Evolutionary conservation across 78 protist species (phyloP).

Genomic region (Dictyostelium capitatum): DNA sequence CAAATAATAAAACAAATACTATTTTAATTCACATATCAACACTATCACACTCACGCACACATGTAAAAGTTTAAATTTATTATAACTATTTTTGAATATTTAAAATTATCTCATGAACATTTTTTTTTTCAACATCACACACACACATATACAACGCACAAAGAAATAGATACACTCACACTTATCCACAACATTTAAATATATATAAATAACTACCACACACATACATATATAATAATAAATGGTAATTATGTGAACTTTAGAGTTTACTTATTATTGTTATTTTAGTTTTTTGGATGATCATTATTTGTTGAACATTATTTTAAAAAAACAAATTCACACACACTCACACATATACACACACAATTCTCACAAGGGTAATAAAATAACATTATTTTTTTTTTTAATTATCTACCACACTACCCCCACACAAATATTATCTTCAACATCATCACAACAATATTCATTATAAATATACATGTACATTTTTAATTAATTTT

Average conservation of each 20-base stretch:
- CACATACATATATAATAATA: neutral
- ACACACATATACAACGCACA: neutral
- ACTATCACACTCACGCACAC: no score
- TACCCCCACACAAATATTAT: neutral
- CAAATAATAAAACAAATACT: no score
- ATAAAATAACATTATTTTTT: neutral
- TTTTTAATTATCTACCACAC: neutral
- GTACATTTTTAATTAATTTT: neutral
- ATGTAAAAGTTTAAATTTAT: no score
- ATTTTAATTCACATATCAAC: no score
- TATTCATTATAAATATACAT: no score
- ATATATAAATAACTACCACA: neutral
- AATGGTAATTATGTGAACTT: constrained; percentile 20
- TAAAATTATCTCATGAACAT: no score
- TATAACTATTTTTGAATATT: no score
- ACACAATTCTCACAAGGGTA: neutral
- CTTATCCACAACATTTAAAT: neutral
- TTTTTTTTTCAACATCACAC: constrained; percentile 6
- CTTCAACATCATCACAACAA: neutral
- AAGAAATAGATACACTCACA: neutral
- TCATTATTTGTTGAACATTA: neutral
- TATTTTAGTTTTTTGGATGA: neutral
- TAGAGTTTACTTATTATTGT: constrained; percentile 16
- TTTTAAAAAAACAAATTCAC: neutral
- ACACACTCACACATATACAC: neutral